Conservation (phyloP, 306 rosid species). For the Vigna mungo region DNA sequence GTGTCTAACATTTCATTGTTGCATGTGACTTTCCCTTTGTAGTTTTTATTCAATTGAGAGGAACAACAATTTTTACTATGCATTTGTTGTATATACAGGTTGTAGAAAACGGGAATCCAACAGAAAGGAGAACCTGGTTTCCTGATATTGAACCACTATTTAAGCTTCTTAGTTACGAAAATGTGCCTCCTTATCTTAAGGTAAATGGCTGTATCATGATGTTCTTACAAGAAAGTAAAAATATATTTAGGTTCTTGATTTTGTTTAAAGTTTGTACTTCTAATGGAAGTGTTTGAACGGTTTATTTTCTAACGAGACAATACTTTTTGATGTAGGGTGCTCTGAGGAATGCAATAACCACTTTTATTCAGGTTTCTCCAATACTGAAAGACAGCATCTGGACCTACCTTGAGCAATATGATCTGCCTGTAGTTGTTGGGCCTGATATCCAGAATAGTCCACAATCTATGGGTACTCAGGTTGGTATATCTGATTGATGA, state of each 20-base stretch:
- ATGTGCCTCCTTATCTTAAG: slow-evolving; percentile 97
- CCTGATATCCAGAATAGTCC: slow-evolving; percentile 68
- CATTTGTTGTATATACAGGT: slow-evolving; percentile 62
- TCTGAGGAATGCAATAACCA: slow-evolving; percentile 81
- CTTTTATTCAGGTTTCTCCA: slow-evolving; percentile 81
- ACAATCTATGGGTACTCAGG: slow-evolving; percentile 75
- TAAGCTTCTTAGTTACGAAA: slow-evolving; percentile 97
- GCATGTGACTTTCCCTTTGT: slow-evolving; percentile 2
- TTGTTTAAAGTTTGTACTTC: slow-evolving; percentile 43
- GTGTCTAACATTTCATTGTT: slow-evolving; percentile 24
- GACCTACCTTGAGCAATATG: slow-evolving; percentile 95
- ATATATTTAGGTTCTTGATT: slow-evolving; percentile 36
- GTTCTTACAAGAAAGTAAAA: slow-evolving; percentile 30
- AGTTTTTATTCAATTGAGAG: slow-evolving; percentile 21
- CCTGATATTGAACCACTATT: slow-evolving; percentile 94
- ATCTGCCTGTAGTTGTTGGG: slow-evolving; percentile 94
- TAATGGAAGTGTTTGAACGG: slow-evolving; percentile 34
- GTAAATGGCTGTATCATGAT: slow-evolving; percentile 49
- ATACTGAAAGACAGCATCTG: slow-evolving; percentile 79
- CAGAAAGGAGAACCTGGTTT: slow-evolving; percentile 93
- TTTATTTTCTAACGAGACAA: slow-evolving; percentile 40
- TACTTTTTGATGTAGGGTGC: slow-evolving; percentile 71
- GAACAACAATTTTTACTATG: slow-evolving; percentile 36
- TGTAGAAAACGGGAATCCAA: slow-evolving; percentile 84
- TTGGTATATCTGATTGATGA: slow-evolving; percentile 46